Evolutionary conservation across 306 rosid species (phyloP).

Genomic region (Prunus padus): DNA sequence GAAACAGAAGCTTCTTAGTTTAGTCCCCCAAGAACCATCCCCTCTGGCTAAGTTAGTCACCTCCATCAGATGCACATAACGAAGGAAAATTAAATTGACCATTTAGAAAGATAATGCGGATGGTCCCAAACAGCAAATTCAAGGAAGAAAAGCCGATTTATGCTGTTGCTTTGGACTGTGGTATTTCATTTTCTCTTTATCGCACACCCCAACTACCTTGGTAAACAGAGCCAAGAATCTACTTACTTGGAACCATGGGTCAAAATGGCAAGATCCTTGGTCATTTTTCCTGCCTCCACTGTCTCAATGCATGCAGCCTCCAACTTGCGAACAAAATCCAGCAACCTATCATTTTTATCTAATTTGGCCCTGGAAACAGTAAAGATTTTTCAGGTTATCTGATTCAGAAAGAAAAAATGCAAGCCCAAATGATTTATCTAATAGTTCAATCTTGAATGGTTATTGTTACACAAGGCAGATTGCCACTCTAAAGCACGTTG

Average conservation of each 20-base stretch:
- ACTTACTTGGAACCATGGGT: conserved; percentile 86
- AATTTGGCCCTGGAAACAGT: conserved; percentile 64
- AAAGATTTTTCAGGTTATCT: not conserved
- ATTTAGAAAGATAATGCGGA: not conserved
- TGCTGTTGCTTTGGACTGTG: not conserved
- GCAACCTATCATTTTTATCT: conserved; percentile 67
- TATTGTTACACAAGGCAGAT: not conserved
- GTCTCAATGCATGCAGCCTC: conserved; percentile 89
- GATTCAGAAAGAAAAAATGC: conserved; percentile 4
- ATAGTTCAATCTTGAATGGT: not conserved
- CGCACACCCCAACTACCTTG: not conserved
- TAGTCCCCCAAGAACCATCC: not conserved
- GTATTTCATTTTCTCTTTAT: not conserved
- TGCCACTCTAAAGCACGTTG: not conserved
- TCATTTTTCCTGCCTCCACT: conserved; percentile 91
- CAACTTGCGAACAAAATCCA: conserved; percentile 74
- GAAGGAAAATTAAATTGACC: no score
- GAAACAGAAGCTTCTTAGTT: conserved; percentile 11
- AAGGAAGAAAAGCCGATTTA: not conserved
- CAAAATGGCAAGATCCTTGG: conserved; percentile 94
- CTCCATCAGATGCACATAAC: not conserved
- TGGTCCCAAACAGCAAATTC: not conserved
- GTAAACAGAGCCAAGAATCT: conserved; percentile 1
- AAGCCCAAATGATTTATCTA: not conserved
- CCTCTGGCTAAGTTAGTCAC: not conserved